Conservation (phyloP, 2,329 filamentous ascomycete genomes). For the Nigrograna mackinnonii region DNA sequence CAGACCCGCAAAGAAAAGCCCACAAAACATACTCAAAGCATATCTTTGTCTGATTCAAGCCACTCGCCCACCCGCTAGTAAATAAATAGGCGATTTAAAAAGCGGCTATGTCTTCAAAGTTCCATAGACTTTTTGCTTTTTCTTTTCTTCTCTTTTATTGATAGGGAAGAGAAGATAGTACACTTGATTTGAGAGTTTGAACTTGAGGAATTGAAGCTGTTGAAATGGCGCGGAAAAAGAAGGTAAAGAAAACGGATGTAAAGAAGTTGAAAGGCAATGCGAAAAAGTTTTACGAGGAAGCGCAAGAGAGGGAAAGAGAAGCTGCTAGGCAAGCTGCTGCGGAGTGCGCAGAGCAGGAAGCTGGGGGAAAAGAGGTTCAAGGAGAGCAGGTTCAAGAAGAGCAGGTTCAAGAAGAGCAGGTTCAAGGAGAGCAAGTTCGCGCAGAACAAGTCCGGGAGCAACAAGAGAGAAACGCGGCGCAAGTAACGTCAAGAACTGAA, state of each 20-base stretch:
- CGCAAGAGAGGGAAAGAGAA: too few species aligned
- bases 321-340: too few species aligned
- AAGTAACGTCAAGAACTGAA: too few species aligned
- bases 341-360: too few species aligned
- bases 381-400: neutral
- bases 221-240: too few species aligned
- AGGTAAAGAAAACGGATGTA: too few species aligned
- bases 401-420: neutral
- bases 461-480: neutral
- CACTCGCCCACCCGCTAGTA: too few species aligned
- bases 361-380: too few species aligned
- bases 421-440: neutral
- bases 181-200: too few species aligned
- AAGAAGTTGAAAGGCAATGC: too few species aligned
- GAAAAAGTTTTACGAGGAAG: too few species aligned
- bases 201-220: too few species aligned
- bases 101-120: neutral
- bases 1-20: neutral
- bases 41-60: neutral
- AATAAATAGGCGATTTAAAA: neutral
- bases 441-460: neutral
- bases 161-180: neutral
- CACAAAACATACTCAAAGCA: neutral
- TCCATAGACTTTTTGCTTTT: neutral
- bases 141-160: neutral